phyloP scores from a whole-genome alignment of 83 land plant species.

The Larix sibirica region DNA sequence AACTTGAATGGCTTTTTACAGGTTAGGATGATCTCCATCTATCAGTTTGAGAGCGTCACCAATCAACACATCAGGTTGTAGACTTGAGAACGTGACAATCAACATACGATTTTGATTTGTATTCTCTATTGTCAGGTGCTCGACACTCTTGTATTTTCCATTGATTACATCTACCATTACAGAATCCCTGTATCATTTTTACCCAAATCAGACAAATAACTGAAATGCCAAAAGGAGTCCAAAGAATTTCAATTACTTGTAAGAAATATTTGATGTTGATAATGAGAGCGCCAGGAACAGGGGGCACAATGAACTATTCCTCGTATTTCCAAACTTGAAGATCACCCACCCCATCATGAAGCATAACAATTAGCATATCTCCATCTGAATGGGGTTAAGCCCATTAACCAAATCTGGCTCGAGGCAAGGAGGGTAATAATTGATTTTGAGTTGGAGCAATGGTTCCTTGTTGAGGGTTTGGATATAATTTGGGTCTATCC shows the following conservation, averaged over 20 bases:
- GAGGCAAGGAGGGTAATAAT: constrained; percentile 34
- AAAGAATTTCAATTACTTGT: constrained; percentile 12
- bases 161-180: too few relatives aligned
- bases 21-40: too few relatives aligned
- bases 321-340: constrained; percentile 22
- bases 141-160: too few relatives aligned
- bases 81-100: too few relatives aligned
- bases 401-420: constrained; percentile 24
- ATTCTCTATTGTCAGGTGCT: too few relatives aligned
- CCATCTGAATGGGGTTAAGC: constrained; percentile 24
- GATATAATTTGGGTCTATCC: too few relatives aligned
- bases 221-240: background rate
- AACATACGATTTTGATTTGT: too few relatives aligned
- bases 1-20: too few relatives aligned
- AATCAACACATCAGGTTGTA: too few relatives aligned
- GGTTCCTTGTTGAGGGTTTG: constrained; percentile 14
- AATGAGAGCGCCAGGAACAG: constrained; percentile 23
- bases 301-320: constrained; percentile 15
- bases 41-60: too few relatives aligned
- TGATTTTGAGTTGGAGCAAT: constrained; percentile 5
- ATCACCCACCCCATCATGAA: constrained; percentile 20
- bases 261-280: constrained; percentile 28
- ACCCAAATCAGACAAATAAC: too few relatives aligned
- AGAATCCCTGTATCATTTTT: too few relatives aligned
- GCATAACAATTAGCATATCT: constrained; percentile 18